Conservation (phyloP, 2,329 filamentous ascomycete species). For the Amphichorda felina region DNA sequence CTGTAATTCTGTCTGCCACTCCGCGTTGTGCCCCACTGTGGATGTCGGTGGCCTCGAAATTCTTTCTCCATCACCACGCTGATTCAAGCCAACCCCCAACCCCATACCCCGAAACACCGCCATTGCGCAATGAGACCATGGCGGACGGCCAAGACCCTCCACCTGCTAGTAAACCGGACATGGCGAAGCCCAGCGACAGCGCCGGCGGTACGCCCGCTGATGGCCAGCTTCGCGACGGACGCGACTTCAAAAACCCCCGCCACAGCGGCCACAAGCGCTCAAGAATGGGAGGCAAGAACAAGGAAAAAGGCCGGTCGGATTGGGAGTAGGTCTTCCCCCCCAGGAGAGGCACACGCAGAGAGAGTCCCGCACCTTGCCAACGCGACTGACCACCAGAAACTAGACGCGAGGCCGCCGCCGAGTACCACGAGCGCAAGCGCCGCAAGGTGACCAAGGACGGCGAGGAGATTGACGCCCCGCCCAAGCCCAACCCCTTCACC, state of each 20-base stretch:
- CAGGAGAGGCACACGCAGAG: too few species aligned
- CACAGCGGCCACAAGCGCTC: conserved; percentile 3
- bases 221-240: background rate
- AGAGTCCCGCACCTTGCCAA: too few species aligned
- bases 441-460: conserved; percentile 25
- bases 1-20: too few species aligned
- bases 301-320: conserved; percentile 15
- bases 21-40: too few species aligned
- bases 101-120: too few species aligned
- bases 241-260: conserved; percentile 2
- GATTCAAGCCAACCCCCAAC: background rate
- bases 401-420: conserved; percentile 6
- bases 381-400: conserved; percentile 4
- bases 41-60: too few species aligned
- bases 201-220: background rate
- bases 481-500: conserved; percentile 28
- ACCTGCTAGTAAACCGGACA: background rate
- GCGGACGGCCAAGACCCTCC: conserved; percentile 4
- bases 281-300: conserved; percentile 2
- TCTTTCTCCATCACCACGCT: background rate
- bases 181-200: conserved; percentile 1
- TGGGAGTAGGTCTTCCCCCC: conserved; percentile 6
- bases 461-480: conserved; percentile 15
- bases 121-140: conserved; percentile 5
- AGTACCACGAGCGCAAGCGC: conserved; percentile 28